Evolutionary conservation across 352 stramenopile species (phyloP), one percentile per base, ranked within the genome.

Genomic region (Globisporangium ultimum): DNA sequence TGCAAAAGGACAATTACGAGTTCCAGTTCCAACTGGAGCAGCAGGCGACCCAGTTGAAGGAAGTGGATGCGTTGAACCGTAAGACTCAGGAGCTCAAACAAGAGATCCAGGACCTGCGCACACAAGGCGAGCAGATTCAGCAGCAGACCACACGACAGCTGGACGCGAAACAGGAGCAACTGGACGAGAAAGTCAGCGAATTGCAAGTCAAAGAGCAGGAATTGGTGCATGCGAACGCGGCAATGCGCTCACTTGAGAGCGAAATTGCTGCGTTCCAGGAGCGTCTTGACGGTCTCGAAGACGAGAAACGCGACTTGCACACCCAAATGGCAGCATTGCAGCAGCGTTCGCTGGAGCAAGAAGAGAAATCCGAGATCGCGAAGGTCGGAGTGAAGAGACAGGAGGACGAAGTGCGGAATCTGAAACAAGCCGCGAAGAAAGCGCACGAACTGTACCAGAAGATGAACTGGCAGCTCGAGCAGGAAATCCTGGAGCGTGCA

Each of bases 1-100:
- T 91, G 18, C 81, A 91, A 46, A 84, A 88, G 51, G 79, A 91
- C 21, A 89, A 87, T 53, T 88, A 89, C 55, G 79, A 86, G 24
- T 73, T 89, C 12, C 81, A 91, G 55, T 81, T 74, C 50, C 71
- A 87, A 50, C 45, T 91, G 0, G 77, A 91, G 53, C 66, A 87
- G 34, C 80, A 88, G 17, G 71, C 69, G 3, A 60, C 42, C 28
- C 66, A 70, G 15, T 70, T 91, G 17, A 69, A 71, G 45, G 70
- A 89, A 20, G 78, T 85, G 71, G 66, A 77, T 3, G 24, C 50
- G 47, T 47, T 86, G 2, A 45, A 49, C 10, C 58, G 67, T 17
- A 81, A 75, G 28, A 63, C 67, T 12, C 53, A 66, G 21, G 66
- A 70, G 13, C 60, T 88, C 1, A 58, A 88, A 54, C n/a, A 70